phyloP scores from a whole-genome alignment of 352 stramenopile species.

The Phytopythium kandeliae region DNA sequence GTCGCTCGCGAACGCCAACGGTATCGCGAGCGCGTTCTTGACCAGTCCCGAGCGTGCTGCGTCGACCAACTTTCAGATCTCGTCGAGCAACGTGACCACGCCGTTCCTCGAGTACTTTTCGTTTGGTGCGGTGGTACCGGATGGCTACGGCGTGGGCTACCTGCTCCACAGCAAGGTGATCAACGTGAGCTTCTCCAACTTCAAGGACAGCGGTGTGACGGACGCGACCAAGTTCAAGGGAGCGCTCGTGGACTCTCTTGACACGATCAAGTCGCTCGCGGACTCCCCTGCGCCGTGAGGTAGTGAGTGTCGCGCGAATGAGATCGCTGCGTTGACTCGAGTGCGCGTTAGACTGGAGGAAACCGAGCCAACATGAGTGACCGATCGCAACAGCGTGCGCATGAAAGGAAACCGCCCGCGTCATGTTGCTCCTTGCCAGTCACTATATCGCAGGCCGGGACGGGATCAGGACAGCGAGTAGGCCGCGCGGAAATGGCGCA shows the following conservation, averaged over 20 bases:
- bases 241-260: constrained; percentile 50
- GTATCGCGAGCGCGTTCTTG: constrained; percentile 74
- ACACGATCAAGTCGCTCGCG: constrained; percentile 75
- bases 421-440: background rate
- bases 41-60: constrained; percentile 62
- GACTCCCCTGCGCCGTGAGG: constrained; percentile 37
- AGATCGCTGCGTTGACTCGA: background rate
- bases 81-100: constrained; percentile 88
- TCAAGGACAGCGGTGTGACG: constrained; percentile 67
- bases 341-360: background rate
- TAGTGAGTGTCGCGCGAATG: background rate
- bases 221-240: constrained; percentile 68
- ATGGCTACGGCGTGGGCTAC: constrained; percentile 90
- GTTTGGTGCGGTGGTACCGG: constrained; percentile 83
- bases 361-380: background rate
- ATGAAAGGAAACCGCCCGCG: background rate
- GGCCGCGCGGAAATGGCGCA: constrained; percentile 53
- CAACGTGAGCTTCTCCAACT: constrained; percentile 86
- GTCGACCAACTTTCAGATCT: constrained; percentile 87
- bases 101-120: constrained; percentile 88
- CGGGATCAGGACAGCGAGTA: constrained; percentile 31
- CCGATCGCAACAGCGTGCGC: background rate
- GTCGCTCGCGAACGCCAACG: constrained; percentile 58
- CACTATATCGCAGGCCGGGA: background rate
- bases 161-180: constrained; percentile 80